A percentile compares a stretch with the other conserved stretches of the same genome.
Conservation (phyloP, 306 rosid genomes). For the Malus asiatica region DNA sequence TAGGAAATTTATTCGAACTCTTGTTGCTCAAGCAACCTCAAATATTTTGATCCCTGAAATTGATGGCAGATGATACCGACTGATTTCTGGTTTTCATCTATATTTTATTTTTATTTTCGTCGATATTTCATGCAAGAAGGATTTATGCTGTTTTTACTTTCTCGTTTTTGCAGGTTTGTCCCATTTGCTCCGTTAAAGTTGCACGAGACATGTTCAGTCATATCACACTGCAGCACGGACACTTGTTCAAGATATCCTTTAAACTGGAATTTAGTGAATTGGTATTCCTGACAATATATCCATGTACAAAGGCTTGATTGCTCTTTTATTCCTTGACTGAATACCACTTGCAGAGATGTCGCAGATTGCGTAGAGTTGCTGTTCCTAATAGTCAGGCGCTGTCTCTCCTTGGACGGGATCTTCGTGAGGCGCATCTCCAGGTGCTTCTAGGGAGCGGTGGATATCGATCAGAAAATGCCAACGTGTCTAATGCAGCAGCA, state of each 20-base stretch:
- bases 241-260: conserved; percentile 95
- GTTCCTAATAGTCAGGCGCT: conserved; percentile 72
- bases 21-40: neutral
- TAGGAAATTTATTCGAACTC: neutral
- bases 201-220: conserved; percentile 83
- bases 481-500: conserved; percentile 50
- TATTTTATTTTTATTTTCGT: neutral
- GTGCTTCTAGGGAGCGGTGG: conserved; percentile 72
- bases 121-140: neutral
- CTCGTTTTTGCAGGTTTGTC: conserved; percentile 65
- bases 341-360: conserved; percentile 78
- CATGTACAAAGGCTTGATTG: neutral
- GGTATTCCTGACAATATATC: conserved; percentile 5
- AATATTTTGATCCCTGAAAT: neutral
- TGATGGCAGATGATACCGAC: neutral
- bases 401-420: conserved; percentile 83
- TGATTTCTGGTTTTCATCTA: neutral
- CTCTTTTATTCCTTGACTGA: conserved; percentile 44
- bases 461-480: conserved; percentile 51
- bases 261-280: neutral
- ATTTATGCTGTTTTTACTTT: conserved; percentile 9
- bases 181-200: conserved; percentile 89
- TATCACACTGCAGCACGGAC: conserved; percentile 86
- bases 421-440: conserved; percentile 97
- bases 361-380: conserved; percentile 77